Percentiles rank a stretch among this genome's conserved stretches.
Evolutionary conservation across 257 asterid genomes (phyloP).

Genomic region (Gardenia jasminoides): DNA sequence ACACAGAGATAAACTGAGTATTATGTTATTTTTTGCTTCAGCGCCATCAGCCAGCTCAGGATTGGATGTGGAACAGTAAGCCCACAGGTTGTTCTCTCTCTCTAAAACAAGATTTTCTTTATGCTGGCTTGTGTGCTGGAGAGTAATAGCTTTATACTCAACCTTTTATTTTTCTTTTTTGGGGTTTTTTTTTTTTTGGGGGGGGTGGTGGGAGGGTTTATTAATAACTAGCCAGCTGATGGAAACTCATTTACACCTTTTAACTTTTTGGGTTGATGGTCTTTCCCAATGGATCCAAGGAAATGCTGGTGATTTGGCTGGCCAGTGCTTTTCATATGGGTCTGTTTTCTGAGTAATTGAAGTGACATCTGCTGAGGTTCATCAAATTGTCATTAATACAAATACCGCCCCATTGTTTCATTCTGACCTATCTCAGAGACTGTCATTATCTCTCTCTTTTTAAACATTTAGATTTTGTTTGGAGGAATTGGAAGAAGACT

Average conservation of each 20-base stretch:
- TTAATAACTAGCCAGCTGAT: too few relatives aligned
- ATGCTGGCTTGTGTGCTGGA: background rate
- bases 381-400: background rate
- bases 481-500: background rate
- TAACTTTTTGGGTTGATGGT: background rate
- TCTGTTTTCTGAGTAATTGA: background rate
- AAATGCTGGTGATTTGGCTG: background rate
- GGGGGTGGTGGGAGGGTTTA: too few relatives aligned
- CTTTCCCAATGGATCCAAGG: background rate
- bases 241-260: background rate
- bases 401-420: background rate
- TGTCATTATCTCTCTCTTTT: background rate
- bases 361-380: background rate
- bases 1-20: background rate
- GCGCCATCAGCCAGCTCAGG: conserved; percentile 55
- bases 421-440: background rate
- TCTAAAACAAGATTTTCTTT: background rate
- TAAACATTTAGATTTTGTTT: too few relatives aligned
- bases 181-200: too few relatives aligned
- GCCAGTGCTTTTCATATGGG: background rate
- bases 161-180: too few relatives aligned
- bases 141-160: too few relatives aligned
- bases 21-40: conserved; percentile 14
- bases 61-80: conserved; percentile 61
- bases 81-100: conserved; percentile 30